Percentiles rank a stretch among this genome's conserved stretches.
Evolutionary conservation across 2,329 filamentous ascomycete species (phyloP).

Genomic region (Exophiala viscosa): DNA sequence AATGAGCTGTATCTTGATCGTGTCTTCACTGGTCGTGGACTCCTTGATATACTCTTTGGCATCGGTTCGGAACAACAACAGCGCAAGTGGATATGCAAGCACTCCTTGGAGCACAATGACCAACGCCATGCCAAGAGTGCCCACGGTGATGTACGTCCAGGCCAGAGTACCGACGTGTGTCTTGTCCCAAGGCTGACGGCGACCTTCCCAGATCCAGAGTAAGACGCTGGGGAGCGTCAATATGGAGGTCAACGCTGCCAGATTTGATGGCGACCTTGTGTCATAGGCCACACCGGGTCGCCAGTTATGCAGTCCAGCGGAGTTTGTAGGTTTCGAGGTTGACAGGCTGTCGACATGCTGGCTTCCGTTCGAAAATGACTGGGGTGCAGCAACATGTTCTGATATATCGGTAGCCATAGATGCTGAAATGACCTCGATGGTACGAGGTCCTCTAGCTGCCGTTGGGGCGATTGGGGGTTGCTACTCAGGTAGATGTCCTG

Average conservation of each 20-base stretch:
- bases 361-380: no score
- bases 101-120: constrained; percentile 16
- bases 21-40: constrained; percentile 3
- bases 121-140: constrained; percentile 18
- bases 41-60: constrained; percentile 3
- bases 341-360: no score
- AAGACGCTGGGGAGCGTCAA: background rate
- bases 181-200: background rate
- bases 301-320: no score
- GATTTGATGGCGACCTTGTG: no score
- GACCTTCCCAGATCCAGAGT: background rate
- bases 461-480: no score
- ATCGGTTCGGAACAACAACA: constrained; percentile 9
- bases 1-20: constrained; percentile 5
- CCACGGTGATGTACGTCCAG: constrained; percentile 23
- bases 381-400: no score
- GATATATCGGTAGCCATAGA: no score
- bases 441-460: no score
- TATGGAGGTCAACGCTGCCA: background rate
- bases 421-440: no score
- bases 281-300: background rate
- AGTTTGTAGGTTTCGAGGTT: no score
- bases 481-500: no score
- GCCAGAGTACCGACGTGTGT: constrained; percentile 4
- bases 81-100: constrained; percentile 1